Base-by-base conservation (phyloP, 768 basidiomycete species). In the Collybia sordida region DNA sequence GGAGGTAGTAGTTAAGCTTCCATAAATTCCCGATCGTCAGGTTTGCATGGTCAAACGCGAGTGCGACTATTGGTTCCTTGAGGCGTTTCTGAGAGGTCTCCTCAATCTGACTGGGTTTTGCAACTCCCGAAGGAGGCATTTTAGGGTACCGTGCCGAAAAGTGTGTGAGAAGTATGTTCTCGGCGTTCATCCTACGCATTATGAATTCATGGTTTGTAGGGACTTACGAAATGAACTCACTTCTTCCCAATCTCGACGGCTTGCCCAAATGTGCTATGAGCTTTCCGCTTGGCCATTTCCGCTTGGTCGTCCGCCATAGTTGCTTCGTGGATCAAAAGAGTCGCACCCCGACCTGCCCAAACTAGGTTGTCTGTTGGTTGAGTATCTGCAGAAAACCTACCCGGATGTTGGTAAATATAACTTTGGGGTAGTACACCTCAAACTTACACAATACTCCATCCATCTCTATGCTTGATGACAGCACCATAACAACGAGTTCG, bases 111-210 rank as follows among this genome's bases (percentile, higher is more conserved):
- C 28, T 50, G 9, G 46, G 34, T 36, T 46, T 53, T 42, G 50
- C 54, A 12, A 70, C 61, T 9, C 75, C 66, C 3, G 78, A 70
- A 21, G 80, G 81, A 3, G 92, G 92, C 63, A 95, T 73, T 58
- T 90, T 93, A 15, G 95, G 93, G 66, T 96, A 95, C 23, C 94
- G 85, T 35, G 90, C 90, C 8, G 94, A 97, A 70, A 98, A 98
- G 65, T 98, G 95, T 0, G 93, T 98, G 18, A 98, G 79, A n/a
- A 98, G 80, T 36, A 92, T 77, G 54, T 92, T 85, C 46, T 83
- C 71, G 1, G 93, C 93, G 8, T 80, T 75, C 94, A 96, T 96
- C 52, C 93, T 95, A 43, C 11, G 7, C 49, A 34, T 25, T 25
- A 15, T 37, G 3, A 45, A 15, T 50, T 22, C 19, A 47, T 22